Base-by-base conservation (phyloP, 306 rosid genomes). In the Citrullus mucosospermus region DNA sequence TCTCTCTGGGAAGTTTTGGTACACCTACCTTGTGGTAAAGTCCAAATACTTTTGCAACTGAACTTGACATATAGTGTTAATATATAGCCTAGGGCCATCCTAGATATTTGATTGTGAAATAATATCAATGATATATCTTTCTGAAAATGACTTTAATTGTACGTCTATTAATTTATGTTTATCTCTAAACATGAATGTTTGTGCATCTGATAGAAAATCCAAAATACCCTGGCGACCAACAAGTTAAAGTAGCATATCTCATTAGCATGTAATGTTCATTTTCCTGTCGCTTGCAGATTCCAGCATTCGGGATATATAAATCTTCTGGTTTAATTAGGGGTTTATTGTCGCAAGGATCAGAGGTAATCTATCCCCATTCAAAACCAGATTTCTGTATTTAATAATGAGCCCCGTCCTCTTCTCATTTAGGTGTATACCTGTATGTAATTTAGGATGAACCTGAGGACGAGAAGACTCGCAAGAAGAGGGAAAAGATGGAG, bases 401-500 rank as follows among this genome's bases (percentile, higher is more conserved):
- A 15, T 50, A 46, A 14, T 0, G 10, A 17, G 57, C n/a, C 2
- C 72, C n/a, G 46, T 28, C 58, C 41, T 15, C 59, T 60, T 74
- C 67, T 82, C 63, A 79, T 76, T 76, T 44, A 56, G 44, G 18
- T 10, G 41, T 75, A 15, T 81, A 30, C 74, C 6, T 54, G 8
- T 79, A 53, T 81, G 68, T 77, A 55, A 71, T 79, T 36, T 75
- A 95, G 99, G 99, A 88, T 56, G 82, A 84, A 10, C 18, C 75
- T 12, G 99, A 95, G 87, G 99, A 95, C 79, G 98, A 95, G 57
- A 95, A 91, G 84, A 82, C 92, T 50, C 96, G 97, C 66, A 95
- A 88, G 88, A 95, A 95, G 87, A 87, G 98, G 80, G 97, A 95
- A 82, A 95, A 95, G 88, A 82, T 91, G 96, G 98, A 95, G 88